Conservation (phyloP, 805 yeast species). For the Wickerhamomyces tratensis region DNA sequence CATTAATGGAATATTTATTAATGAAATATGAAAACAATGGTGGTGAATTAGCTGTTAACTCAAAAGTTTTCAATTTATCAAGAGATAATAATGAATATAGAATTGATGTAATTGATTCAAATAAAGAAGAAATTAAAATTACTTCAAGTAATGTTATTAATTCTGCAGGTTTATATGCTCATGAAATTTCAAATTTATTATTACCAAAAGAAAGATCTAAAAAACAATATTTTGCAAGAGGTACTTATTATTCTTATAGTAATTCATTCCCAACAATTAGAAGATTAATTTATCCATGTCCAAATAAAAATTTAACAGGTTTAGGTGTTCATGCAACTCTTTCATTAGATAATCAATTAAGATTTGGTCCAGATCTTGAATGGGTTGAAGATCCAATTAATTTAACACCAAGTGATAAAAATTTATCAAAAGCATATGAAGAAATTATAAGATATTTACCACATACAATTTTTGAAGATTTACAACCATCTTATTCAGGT, state of each 20-base stretch:
- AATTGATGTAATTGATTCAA: constrained; percentile 20
- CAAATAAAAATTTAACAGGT: constrained; percentile 60
- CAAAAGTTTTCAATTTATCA: constrained; percentile 37
- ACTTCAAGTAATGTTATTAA: constrained; percentile 55
- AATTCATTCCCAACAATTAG: constrained; percentile 37
- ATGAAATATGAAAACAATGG: constrained; percentile 43
- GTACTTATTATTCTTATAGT: constrained; percentile 63
- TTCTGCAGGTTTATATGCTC: constrained; percentile 75
- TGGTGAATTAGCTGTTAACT: constrained; percentile 58
- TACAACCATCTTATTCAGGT: constrained; percentile 68
- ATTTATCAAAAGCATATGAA: constrained; percentile 42
- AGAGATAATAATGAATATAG: constrained; percentile 18
- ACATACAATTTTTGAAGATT: constrained; percentile 34
- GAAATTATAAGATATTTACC: constrained; percentile 62
- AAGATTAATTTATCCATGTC: constrained; percentile 70
- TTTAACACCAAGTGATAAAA: constrained; percentile 36
- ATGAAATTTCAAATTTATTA: constrained; percentile 57
- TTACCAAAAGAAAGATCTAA: constrained; percentile 53
- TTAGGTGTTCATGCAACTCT: constrained; percentile 84
- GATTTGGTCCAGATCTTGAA: constrained; percentile 86
- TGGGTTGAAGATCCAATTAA: constrained; percentile 50
- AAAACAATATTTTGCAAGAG: constrained; percentile 67
- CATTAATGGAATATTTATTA: constrained; percentile 50
- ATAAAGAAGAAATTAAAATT: constrained; percentile 29
- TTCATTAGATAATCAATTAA: constrained; percentile 68